phyloP scores from a whole-genome alignment of 768 basidiomycete genomes.

The Trametes gibbosa region DNA sequence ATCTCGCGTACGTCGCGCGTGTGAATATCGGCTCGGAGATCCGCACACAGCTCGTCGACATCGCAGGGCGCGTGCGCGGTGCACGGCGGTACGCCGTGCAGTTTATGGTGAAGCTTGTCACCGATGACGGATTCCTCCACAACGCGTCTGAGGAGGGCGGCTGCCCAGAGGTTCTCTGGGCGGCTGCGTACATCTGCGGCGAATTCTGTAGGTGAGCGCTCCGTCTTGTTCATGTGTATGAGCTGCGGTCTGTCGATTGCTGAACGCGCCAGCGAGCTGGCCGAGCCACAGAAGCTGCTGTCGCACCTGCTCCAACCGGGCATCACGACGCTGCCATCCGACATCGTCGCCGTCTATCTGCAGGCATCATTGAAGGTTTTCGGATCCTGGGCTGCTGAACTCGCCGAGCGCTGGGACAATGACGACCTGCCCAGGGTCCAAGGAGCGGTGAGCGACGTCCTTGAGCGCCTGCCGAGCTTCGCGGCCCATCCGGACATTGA shows the following conservation, averaged over 20 bases:
- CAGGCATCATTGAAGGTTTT: slow-evolving; percentile 86
- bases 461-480: slow-evolving; percentile 58
- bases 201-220: slow-evolving; percentile 81
- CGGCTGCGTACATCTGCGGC: slow-evolving; percentile 95
- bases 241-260: slow-evolving; percentile 13
- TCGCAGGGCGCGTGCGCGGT: slow-evolving; percentile 76
- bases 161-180: slow-evolving; percentile 86
- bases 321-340: slow-evolving; percentile 53
- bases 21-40: slow-evolving; percentile 77
- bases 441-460: slow-evolving; percentile 57
- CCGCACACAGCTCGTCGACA: slow-evolving; percentile 81
- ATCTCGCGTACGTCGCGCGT: slow-evolving; percentile 83
- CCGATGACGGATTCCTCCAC: slow-evolving; percentile 71
- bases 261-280: slow-evolving; percentile 55
- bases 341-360: slow-evolving; percentile 75
- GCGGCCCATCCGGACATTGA: slow-evolving; percentile 70
- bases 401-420: slow-evolving; percentile 75
- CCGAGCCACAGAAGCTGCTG: slow-evolving; percentile 72
- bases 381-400: slow-evolving; percentile 75
- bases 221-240: background rate
- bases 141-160: slow-evolving; percentile 67
- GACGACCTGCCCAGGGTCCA: slow-evolving; percentile 66
- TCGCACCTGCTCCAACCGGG: slow-evolving; percentile 64
- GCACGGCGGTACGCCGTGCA: slow-evolving; percentile 78
- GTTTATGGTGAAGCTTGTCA: slow-evolving; percentile 77